phyloP scores from a whole-genome alignment of 768 basidiomycete genomes.

The Auriculariales sp. region DNA sequence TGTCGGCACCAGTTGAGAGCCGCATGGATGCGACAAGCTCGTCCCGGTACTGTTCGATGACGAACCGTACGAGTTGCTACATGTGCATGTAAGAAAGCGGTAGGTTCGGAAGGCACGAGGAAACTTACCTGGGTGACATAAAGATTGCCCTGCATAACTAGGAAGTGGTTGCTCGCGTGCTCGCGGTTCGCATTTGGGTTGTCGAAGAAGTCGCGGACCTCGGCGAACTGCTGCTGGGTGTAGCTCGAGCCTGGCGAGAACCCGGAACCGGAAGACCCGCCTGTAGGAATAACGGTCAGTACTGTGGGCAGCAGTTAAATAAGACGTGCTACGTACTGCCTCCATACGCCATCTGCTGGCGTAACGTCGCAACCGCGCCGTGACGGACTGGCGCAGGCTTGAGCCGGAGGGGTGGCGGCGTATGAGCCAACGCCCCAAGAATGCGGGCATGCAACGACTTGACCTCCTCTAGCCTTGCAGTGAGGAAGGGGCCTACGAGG shows the following conservation, averaged over 20 bases:
- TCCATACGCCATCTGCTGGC: conserved; percentile 21
- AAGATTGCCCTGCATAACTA: conserved; percentile 85
- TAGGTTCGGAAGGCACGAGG: not conserved
- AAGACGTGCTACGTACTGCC: too few species aligned
- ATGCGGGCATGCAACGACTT: conserved; percentile 68
- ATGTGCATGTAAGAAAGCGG: not conserved
- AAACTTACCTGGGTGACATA: conserved; percentile 74
- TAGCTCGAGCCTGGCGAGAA: conserved; percentile 33
- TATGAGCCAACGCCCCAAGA: conserved; percentile 55
- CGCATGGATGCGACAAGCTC: conserved; percentile 61
- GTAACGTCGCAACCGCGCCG: conserved; percentile 1
- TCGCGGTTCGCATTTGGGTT: conserved; percentile 78
- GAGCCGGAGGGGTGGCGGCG: conserved; percentile 60
- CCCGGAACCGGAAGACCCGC: not conserved
- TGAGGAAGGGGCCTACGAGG: conserved; percentile 60
- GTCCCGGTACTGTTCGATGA: conserved; percentile 84
- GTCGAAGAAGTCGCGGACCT: conserved; percentile 84
- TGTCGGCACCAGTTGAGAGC: conserved; percentile 45
- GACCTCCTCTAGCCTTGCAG: conserved; percentile 72
- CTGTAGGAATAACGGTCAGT: not conserved
- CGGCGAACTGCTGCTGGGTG: conserved; percentile 70
- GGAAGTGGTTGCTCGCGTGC: conserved; percentile 76
- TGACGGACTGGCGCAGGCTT: conserved; percentile 19
- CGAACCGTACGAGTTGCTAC: conserved; percentile 86
- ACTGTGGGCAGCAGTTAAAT: not conserved